Evolutionary conservation across 2,329 filamentous ascomycete genomes (phyloP).

Genomic region (Fusarium zealandicum): DNA sequence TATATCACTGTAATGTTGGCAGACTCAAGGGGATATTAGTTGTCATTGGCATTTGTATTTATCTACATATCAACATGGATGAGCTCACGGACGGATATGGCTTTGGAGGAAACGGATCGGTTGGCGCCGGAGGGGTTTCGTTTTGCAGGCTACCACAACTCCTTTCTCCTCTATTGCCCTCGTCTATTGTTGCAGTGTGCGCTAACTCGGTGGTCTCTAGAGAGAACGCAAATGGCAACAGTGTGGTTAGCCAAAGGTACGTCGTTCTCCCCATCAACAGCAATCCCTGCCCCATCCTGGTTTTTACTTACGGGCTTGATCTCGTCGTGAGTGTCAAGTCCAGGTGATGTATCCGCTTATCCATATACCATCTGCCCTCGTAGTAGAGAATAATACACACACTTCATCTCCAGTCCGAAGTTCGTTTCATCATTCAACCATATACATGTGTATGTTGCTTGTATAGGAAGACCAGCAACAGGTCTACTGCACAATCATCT

Average conservation of each 20-base stretch:
- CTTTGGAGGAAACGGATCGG: slow-evolving; percentile 17
- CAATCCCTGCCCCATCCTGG: neutral
- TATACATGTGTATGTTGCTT: neutral
- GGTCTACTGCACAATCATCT: slow-evolving; percentile 3
- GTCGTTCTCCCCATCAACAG: slow-evolving; percentile 19
- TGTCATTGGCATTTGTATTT: slow-evolving; percentile 23
- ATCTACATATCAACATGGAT: slow-evolving; percentile 20
- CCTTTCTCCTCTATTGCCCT: slow-evolving; percentile 13
- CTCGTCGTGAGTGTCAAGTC: neutral
- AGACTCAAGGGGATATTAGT: slow-evolving; percentile 1
- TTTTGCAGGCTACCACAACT: slow-evolving; percentile 36
- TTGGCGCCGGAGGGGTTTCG: slow-evolving; percentile 31
- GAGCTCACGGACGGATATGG: slow-evolving; percentile 20
- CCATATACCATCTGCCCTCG: neutral
- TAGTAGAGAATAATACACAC: neutral
- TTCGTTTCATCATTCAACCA: neutral
- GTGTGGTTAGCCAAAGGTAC: slow-evolving; percentile 36
- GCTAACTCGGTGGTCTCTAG: slow-evolving; percentile 31
- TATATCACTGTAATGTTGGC: slow-evolving; percentile 6
- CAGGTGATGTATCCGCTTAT: neutral
- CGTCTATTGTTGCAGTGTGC: slow-evolving; percentile 24
- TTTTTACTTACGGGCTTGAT: slow-evolving; percentile 2
- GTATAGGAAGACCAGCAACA: neutral
- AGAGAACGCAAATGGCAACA: slow-evolving; percentile 24
- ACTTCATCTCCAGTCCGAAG: neutral